Conservation (phyloP, 2,329 filamentous ascomycete species). For the Trichoderma cornu-damae region DNA sequence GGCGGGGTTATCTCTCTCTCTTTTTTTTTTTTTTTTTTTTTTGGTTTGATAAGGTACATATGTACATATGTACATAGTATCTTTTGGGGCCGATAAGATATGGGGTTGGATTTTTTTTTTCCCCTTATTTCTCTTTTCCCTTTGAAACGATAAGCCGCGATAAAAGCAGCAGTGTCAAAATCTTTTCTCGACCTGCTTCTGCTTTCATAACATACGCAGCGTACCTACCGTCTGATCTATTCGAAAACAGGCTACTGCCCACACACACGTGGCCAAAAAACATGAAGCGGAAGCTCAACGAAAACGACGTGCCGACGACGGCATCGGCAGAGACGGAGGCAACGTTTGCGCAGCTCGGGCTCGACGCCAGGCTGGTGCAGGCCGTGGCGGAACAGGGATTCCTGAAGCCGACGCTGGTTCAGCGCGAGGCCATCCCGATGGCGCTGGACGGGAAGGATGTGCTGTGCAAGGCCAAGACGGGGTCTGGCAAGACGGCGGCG, state of each 20-base stretch:
- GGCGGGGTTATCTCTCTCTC: background rate
- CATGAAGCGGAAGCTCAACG: constrained; percentile 60
- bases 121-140: background rate
- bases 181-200: background rate
- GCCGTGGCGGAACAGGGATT: constrained; percentile 81
- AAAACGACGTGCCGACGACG: constrained; percentile 42
- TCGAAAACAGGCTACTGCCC: too few species aligned
- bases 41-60: background rate
- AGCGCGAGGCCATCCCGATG: constrained; percentile 80
- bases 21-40: background rate
- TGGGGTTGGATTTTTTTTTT: constrained; percentile 13
- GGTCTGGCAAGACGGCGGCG: constrained; percentile 95
- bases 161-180: constrained; percentile 5
- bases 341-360: constrained; percentile 69
- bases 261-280: background rate
- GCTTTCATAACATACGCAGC: background rate
- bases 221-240: too few species aligned
- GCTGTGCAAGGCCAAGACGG: constrained; percentile 86
- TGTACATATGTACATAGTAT: background rate
- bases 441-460: constrained; percentile 85
- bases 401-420: constrained; percentile 79
- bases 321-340: constrained; percentile 30
- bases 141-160: constrained; percentile 9
- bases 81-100: constrained; percentile 11
- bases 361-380: constrained; percentile 82